Base-by-base conservation (phyloP, 768 basidiomycete species). In the Pleurotus pulmonarius region DNA sequence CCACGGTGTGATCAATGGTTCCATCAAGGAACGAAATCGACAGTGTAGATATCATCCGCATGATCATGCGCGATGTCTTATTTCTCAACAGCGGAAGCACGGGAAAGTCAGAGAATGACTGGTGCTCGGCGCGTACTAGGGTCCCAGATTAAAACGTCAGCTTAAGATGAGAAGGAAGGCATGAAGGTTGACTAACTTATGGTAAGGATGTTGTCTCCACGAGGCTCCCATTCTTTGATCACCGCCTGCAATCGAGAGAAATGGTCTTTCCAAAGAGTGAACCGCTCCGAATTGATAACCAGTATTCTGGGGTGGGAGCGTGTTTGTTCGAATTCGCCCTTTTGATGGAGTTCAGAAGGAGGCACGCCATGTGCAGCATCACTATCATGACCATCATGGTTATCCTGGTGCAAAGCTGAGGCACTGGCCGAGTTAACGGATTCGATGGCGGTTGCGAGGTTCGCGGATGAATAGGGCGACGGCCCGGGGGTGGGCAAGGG, bases 221-320 rank as follows among this genome's bases (percentile, higher is more conserved):
- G 63, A 7, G 77, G 75, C 49, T 78, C 75, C 87, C 89, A 91
- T 9, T 67, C 69, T 38, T 70, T 71, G 6, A 86, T 73, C 22
- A 90, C 69, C 25, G 76, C 76, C 60, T 74, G 63, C 46, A 92
- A 69, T 18, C 84, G 75, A 29, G 72, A 67, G 63, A 90, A 92
- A 65, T 94, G 90, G 46, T 78, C 78, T 46, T 80, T 79, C 92
- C 92, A 94, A 3, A 92, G 73, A 1, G 90, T 90, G 64, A 93
- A 93, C 0, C 69, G 74, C 64, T 90, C 85, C 15, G 89, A 88
- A 64, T 90, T 90, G 62, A 94, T 81, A 12, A 92, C 81, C 46
- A 90, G 66, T 62, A 88, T 68, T 44, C 65, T 70, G 1, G 78
- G 79, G 20, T 66, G 63, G n/a, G 56, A 37, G 52, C 8, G 2